A percentile compares a stretch with the other conserved stretches of the same genome.
Evolutionary conservation across 2,329 filamentous ascomycete genomes (phyloP).

Genomic region (Colletotrichum abscissum): DNA sequence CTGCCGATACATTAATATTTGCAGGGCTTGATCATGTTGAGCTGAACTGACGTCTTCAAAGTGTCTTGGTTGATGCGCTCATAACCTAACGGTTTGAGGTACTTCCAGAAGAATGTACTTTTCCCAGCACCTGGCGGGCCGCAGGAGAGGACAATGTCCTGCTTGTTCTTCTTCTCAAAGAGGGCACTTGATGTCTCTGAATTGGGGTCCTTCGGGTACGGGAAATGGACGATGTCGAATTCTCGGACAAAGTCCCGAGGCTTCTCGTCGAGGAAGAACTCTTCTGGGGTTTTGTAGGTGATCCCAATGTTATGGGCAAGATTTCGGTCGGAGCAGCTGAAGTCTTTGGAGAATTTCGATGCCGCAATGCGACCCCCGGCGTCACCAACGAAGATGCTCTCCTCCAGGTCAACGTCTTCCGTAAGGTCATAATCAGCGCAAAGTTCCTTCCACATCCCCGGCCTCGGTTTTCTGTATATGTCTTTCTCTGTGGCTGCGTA

Average conservation of each 20-base stretch:
- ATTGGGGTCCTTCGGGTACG: conserved; percentile 47
- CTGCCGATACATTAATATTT: conserved; percentile 42
- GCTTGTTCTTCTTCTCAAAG: conserved; percentile 69
- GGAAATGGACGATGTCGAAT: conserved; percentile 76
- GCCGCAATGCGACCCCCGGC: conserved; percentile 73
- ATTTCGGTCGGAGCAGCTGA: conserved; percentile 77
- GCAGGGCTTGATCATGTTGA: accelerated
- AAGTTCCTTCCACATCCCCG: conserved; percentile 84
- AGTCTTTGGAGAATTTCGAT: conserved; percentile 62
- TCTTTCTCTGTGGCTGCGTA: conserved; percentile 91
- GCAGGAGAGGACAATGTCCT: conserved; percentile 86
- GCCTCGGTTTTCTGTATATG: conserved; percentile 85
- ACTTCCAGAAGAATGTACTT: conserved; percentile 87
- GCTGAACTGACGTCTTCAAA: conserved; percentile 71
- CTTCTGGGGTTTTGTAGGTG: conserved; percentile 86
- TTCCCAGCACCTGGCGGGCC: conserved; percentile 93
- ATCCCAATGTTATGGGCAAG: conserved; percentile 89
- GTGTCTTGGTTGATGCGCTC: conserved; percentile 90
- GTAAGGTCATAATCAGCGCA: conserved; percentile 70
- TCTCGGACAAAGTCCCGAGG: conserved; percentile 73
- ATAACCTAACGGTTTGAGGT: conserved; percentile 83
- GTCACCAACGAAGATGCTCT: conserved; percentile 91
- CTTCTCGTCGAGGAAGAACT: conserved; percentile 82
- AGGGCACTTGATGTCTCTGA: conserved; percentile 48
- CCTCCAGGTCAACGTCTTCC: conserved; percentile 71